These are phyloP conservation scores for Datisca glomerata DNA, from an alignment of 306 rosid species.

Conservation along the genomic window DNA sequence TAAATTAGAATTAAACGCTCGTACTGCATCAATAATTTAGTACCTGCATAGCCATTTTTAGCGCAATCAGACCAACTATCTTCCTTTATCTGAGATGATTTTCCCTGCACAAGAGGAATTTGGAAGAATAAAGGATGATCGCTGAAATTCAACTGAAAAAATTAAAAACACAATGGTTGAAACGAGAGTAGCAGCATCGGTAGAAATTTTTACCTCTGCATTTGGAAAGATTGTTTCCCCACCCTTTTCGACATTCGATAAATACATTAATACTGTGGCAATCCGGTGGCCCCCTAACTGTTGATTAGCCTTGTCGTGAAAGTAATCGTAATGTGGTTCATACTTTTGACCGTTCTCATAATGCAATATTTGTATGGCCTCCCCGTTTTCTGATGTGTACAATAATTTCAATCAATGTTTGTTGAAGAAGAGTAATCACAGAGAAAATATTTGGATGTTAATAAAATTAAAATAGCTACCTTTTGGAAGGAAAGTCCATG, in stretches of 20 bases:
- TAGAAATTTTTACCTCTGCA: conserved; percentile 53
- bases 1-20: too few relatives aligned
- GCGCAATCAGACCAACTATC: conserved; percentile 70
- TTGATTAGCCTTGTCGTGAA: conserved; percentile 87
- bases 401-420: background rate
- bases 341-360: conserved; percentile 86
- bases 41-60: conserved; percentile 81
- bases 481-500: conserved; percentile 92
- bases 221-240: conserved; percentile 94
- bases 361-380: conserved; percentile 79
- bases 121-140: background rate
- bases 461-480: conserved; percentile 23
- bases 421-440: background rate
- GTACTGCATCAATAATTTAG: background rate
- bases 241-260: conserved; percentile 79
- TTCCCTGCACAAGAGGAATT: conserved; percentile 24
- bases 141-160: background rate
- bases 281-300: conserved; percentile 79
- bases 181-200: background rate
- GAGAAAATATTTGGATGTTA: background rate
- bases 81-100: conserved; percentile 39
- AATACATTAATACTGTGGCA: conserved; percentile 94
- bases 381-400: conserved; percentile 75
- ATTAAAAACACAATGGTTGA: background rate
- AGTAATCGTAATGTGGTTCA: conserved; percentile 86